Evolutionary conservation across 108 stramenopile genomes (phyloP).

Genomic region (Nannochloropsis gaditana): DNA sequence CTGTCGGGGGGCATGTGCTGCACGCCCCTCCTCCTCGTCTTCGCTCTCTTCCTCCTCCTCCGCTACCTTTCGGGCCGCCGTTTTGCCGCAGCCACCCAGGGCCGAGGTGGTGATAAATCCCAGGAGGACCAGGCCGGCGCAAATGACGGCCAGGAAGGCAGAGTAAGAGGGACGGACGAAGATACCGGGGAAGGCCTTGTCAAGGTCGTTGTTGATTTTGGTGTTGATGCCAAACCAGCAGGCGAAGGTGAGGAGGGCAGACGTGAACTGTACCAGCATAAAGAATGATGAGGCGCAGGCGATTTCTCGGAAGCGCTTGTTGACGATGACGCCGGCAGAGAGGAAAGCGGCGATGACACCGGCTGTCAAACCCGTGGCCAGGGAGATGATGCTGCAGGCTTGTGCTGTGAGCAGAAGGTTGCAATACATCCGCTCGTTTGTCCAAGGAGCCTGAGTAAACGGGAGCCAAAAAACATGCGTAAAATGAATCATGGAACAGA

Average conservation of each 20-base stretch:
- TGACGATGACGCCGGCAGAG: background rate
- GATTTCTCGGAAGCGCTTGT: constrained; percentile 11
- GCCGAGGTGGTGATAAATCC: background rate
- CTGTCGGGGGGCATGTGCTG: background rate
- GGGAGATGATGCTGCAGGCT: background rate
- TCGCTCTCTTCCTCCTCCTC: background rate
- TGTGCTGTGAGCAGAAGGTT: background rate
- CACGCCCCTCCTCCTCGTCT: background rate
- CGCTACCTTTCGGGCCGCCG: background rate
- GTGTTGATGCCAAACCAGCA: background rate
- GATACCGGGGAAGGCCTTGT: background rate
- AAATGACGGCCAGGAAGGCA: background rate
- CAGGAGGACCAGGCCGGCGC: background rate
- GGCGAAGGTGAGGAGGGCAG: background rate
- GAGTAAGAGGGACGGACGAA: background rate
- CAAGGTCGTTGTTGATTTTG: background rate
- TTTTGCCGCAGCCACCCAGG: background rate
- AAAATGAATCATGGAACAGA: background rate
- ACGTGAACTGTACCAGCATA: background rate
- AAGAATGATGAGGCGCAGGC: background rate
- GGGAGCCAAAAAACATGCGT: background rate
- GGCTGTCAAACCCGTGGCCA: constrained; percentile 13
- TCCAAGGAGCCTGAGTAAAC: background rate
- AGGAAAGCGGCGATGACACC: background rate
- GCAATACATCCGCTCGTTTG: background rate